Evolutionary conservation across 2,329 filamentous ascomycete species (phyloP), one percentile per base, ranked within the genome.

Genomic region (Pseudohalonectria lignicola): DNA sequence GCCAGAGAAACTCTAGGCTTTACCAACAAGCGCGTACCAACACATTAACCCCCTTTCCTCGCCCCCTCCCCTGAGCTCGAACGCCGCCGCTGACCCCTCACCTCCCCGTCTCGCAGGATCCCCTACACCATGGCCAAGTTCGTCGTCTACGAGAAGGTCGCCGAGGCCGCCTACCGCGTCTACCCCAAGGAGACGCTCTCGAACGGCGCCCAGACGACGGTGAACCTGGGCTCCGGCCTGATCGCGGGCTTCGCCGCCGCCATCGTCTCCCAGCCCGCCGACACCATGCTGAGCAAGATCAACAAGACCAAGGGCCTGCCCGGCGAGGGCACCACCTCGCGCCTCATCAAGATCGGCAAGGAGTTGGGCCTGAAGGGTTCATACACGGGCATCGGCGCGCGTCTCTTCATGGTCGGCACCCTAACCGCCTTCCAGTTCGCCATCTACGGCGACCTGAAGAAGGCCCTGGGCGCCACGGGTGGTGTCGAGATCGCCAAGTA

Each of bases 81-180:
- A n/a, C n/a, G n/a, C n/a, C n/a, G n/a, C n/a, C n/a, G n/a, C n/a
- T n/a, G n/a, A n/a, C n/a, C n/a, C n/a, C n/a, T n/a, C n/a, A n/a
- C n/a, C n/a, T n/a, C n/a, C n/a, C n/a, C n/a, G n/a, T n/a, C n/a
- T n/a, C n/a, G n/a, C 49, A 82, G 78, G 71, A 76, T 88, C 52
- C 83, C 83, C 48, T 88, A 88, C 71, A 88, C 83, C 60, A 86
- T 87, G 79, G 70, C 83, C 71, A 87, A 87, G 69, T 88, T 88
- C 68, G 83, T 86, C 64, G 83, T 86, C 52, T 87, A 76, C 72
- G 83, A 88, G 68, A 86, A 86, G 72, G 80, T 83, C 51, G 67
- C 74, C 51, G 82, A 87, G 67, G 50, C 67, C 47, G 60, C 80
- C 65, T 86, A 76, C 71, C 55, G 62, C 51, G 48, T 57, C 40